Base-by-base conservation (phyloP, 2,329 filamentous ascomycete species). In the Trichoderma arundinaceum region DNA sequence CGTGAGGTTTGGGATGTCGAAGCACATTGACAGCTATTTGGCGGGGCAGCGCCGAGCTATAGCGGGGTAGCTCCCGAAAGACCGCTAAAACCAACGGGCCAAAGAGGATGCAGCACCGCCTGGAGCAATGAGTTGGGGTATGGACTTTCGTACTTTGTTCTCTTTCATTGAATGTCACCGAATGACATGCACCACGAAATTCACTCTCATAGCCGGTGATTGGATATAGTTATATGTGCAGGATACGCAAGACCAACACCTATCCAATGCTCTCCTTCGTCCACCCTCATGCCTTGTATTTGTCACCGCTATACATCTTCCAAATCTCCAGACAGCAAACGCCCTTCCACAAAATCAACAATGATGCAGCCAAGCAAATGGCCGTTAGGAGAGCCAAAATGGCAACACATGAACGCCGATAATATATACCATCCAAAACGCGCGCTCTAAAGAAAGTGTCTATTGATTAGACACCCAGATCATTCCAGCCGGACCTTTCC, bases 1-100 rank as follows among this genome's bases (percentile, higher is more conserved):
- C 22, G 22, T 28, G 22, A 28, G 22, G 22, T 28, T 28, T 28
- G 22, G 22, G 22, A 28, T 28, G 4, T 28, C 4, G 22, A 28
- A 28, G 22, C 22, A 28, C 22, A 28, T 4, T 28, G 22, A 28
- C 22, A 28, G 22, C 22, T 19, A n/a, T 35, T 52, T 53, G 68
- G 62, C 56, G 49, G 43, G 64, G 62, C 66, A 66, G 67, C 54
- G 49, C 52, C 64, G 54, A 71, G 71, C 69, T 72, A 53, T 65
- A 70, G 70, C 53, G 71, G 69, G 71, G 71, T 70, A 72, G 70
- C 64, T 69, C 59, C 59, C 59, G 39, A 33, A 39, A 63, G 54
- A 44, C 41, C 22, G 33, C 62, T 58, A 57, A 49, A 64, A 41
- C 39, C 22, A 28, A 28, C 22, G 22, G 22, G 22, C 22, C 22